Evolutionary conservation across 805 yeast species (phyloP), one percentile per base, ranked within the genome.

Genomic region (Crinitomyces ghanaensis): DNA sequence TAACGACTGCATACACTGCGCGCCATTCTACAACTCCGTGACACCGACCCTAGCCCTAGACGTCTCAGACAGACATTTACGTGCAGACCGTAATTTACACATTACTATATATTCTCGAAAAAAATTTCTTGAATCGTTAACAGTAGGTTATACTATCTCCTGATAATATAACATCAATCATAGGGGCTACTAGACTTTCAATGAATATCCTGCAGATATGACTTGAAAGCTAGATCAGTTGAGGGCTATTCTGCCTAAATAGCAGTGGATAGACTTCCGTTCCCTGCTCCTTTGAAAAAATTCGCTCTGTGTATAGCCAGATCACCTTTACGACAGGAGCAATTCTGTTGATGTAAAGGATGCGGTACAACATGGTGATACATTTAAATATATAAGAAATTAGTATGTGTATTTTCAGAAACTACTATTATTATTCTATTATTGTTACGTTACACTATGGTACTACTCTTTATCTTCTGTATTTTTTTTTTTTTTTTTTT

Each of bases 211-310:
- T 44, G 48, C 35, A 44, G 48, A 41, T 26, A 12, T 21, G 26
- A 6, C 20, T 27, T 17, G 19, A 23, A 27, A 34, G 21, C 39
- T 36, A 35, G 43, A 35, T 28, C 47, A 45, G 50, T 45, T 45
- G 50, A 45, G 41, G 43, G 39, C 29, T 38, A 35, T 40, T 45
- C 31, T 35, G 46, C 43, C 43, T 44, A 41, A 42, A 44, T 44
- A 42, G 42, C 46, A 22, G 45, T 44, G 56, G 51, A 49, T 35
- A 42, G 41, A 43, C 50, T 41, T 54, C 59, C 59, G 59, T 54
- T 54, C 58, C 59, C 55, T 45, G 57, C 58, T 50, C 56, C 59
- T 51, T 40, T 45, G 59, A 54, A 19, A 40, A 53, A 26, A 30
- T 41, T 45, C 53, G 44, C 44, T 47, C 43, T 44, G 48, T 35